A percentile compares a stretch with the other conserved stretches of the same genome.
Evolutionary conservation across 352 stramenopile species (phyloP).

Genomic region (Pythium periplocum): DNA sequence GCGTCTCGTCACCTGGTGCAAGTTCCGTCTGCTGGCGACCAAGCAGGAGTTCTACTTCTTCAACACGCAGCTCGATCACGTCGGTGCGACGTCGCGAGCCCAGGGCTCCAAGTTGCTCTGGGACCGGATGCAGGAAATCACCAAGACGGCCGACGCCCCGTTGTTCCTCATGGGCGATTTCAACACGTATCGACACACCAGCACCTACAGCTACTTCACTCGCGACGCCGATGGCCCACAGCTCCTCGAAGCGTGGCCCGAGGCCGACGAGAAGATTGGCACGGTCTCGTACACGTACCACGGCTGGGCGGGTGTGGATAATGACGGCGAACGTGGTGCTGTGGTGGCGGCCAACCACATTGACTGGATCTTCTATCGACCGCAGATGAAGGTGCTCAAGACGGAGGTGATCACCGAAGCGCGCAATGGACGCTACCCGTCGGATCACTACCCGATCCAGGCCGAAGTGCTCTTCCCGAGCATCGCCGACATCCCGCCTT

Average conservation of each 20-base stretch:
- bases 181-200: constrained; percentile 81
- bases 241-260: constrained; percentile 70
- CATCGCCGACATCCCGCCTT: constrained; percentile 43
- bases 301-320: constrained; percentile 79
- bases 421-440: constrained; percentile 76
- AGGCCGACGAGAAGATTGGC: constrained; percentile 60
- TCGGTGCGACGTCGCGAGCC: constrained; percentile 39
- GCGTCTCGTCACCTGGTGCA: constrained; percentile 65
- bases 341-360: constrained; percentile 79
- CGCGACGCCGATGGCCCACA: constrained; percentile 44
- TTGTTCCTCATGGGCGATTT: constrained; percentile 83
- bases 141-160: constrained; percentile 32
- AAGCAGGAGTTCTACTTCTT: constrained; percentile 69
- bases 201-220: constrained; percentile 80
- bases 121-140: constrained; percentile 56
- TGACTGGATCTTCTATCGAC: constrained; percentile 86
- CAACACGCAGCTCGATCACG: constrained; percentile 77
- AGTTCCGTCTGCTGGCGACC: constrained; percentile 56
- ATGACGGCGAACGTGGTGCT: constrained; percentile 66
- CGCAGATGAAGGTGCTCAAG: constrained; percentile 64
- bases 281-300: constrained; percentile 85
- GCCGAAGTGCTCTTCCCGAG: constrained; percentile 73
- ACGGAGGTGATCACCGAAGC: constrained; percentile 82
- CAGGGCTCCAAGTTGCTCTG: constrained; percentile 56
- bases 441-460: constrained; percentile 86